Conservation (phyloP, 2,329 filamentous ascomycete species). For the Shiraia bambusicola region DNA sequence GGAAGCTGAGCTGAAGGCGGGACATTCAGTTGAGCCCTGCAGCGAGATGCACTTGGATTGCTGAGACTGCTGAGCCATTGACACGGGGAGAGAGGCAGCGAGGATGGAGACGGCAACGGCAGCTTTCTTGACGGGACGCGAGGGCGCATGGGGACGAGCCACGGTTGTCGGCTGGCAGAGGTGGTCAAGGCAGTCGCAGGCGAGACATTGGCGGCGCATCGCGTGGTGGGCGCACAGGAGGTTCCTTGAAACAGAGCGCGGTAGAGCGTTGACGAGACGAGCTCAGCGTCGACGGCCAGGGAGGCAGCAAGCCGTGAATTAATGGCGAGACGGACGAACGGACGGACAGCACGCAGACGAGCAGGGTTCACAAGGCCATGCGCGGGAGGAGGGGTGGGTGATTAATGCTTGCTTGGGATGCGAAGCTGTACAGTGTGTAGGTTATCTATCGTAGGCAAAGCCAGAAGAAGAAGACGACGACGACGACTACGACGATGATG, state of each 20-base stretch:
- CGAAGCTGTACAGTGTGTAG: too few relatives aligned
- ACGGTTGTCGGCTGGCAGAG: conserved; percentile 11
- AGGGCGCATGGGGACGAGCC: conserved; percentile 26
- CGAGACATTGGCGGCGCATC: conserved; percentile 24
- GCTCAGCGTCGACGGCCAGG: conserved; percentile 13
- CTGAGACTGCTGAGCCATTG: conserved; percentile 47
- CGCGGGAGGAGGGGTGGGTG: conserved; percentile 20
- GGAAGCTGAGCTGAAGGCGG: conserved; percentile 71
- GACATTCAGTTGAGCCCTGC: conserved; percentile 67
- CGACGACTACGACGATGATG: too few relatives aligned
- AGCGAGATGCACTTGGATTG: conserved; percentile 63
- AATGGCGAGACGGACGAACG: conserved; percentile 20
- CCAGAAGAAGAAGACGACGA: conserved; percentile 7
- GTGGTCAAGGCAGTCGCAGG: conserved; percentile 11
- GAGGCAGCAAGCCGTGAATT: conserved; percentile 11
- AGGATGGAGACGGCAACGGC: conserved; percentile 28
- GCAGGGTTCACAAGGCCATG: conserved; percentile 37
- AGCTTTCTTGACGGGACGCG: conserved; percentile 15
- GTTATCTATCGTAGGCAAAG: too few relatives aligned
- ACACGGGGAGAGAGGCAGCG: conserved; percentile 31
- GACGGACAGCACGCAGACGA: conserved; percentile 30
- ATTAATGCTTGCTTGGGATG: conserved; percentile 12
- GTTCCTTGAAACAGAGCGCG: neutral
- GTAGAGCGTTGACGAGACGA: conserved; percentile 7
- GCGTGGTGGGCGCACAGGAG: conserved; percentile 9